phyloP scores from a whole-genome alignment of 441 rosid genomes.

The Metrosideros polymorpha region DNA sequence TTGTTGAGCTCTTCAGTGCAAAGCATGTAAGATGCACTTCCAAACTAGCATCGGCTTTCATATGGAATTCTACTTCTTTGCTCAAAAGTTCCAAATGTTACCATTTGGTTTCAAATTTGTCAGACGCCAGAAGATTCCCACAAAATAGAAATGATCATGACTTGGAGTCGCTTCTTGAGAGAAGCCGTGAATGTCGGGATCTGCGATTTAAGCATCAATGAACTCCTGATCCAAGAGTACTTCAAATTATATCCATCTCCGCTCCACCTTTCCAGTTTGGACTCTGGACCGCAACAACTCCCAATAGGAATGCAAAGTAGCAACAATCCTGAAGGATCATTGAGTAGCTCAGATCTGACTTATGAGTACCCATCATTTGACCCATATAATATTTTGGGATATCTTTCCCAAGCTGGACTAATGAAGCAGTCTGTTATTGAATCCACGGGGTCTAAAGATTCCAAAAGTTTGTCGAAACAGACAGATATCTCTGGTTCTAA shows the following conservation, averaged over 20 bases:
- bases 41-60: neutral
- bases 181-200: conserved; percentile 11
- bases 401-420: conserved; percentile 8
- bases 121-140: conserved; percentile 55
- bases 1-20: conserved; percentile 61
- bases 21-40: conserved; percentile 36
- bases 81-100: neutral
- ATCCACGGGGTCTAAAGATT: conserved; percentile 8
- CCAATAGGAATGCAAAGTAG: conserved; percentile 4
- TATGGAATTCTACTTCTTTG: neutral
- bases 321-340: conserved; percentile 32
- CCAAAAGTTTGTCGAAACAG: conserved; percentile 11
- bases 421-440: conserved; percentile 13
- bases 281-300: conserved; percentile 17
- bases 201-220: conserved; percentile 1
- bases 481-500: neutral
- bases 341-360: conserved; percentile 35
- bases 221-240: conserved; percentile 14
- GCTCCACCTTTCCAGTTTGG: conserved; percentile 8
- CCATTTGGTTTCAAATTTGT: neutral
- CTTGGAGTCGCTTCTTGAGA: conserved; percentile 26
- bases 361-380: conserved; percentile 22
- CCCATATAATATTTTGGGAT: conserved; percentile 6
- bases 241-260: conserved; percentile 12
- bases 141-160: conserved; percentile 32